Conservation (phyloP, 2,329 filamentous ascomycete species). For the Tolypocladium amazonense region DNA sequence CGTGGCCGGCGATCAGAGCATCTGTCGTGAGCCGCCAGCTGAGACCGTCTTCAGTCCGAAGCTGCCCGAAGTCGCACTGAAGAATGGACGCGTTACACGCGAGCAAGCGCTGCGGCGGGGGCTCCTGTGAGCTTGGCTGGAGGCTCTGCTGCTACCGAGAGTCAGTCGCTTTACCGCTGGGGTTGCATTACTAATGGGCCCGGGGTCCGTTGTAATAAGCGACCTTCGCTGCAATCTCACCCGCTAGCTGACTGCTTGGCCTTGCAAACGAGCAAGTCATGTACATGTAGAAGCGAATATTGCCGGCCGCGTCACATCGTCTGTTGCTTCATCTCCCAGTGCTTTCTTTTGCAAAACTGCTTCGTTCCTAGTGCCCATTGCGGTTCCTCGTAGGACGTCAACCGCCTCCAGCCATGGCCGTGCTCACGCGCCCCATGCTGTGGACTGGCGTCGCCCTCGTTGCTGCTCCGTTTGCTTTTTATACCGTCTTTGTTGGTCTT, state of each 20-base stretch:
- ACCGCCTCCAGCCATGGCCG: slow-evolving; percentile 12
- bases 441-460: slow-evolving; percentile 40
- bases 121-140: background rate
- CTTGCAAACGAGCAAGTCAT: background rate
- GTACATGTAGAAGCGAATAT: background rate
- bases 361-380: background rate
- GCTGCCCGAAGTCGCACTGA: background rate
- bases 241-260: background rate
- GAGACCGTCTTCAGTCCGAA: background rate
- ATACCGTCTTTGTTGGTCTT: slow-evolving; percentile 54
- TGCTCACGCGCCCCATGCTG: slow-evolving; percentile 19
- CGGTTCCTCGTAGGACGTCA: background rate
- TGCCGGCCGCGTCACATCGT: background rate
- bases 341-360: background rate
- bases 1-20: background rate
- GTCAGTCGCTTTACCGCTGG: background rate
- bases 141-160: background rate
- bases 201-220: background rate
- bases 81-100: background rate
- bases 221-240: background rate
- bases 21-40: background rate
- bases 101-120: background rate
- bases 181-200: background rate
- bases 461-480: slow-evolving; percentile 50
- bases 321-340: background rate